Evolutionary conservation across 805 yeast genomes (phyloP), one percentile per base, ranked within the genome.

Genomic region (Metschnikowia sp.): DNA sequence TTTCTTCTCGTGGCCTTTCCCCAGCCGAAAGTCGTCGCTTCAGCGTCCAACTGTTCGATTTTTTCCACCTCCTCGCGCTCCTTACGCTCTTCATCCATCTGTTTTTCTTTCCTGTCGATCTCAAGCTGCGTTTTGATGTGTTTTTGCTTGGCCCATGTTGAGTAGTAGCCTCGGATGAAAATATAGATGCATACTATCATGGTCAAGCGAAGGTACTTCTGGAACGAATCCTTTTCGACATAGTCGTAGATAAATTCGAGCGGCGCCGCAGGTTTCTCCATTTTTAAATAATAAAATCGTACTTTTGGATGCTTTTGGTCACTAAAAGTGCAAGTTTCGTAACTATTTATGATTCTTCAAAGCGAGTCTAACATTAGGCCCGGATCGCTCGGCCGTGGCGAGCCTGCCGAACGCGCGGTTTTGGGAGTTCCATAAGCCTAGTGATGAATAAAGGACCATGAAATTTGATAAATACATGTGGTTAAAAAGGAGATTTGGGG

Each of bases 1-100:
- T 72, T 74, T 53, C 72, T 71, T 70, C 91, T 78, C 6, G 91
- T 85, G 59, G 76, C 76, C 62, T 86, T 86, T 46, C 94, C 94
- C 89, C 90, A 86, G 29, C 94, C 92, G 72, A 86, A 86, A 5
- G 74, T 53, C 34, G 68, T 61, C 32, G 81, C 81, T 54, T 70
- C 75, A 10, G 54, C 41, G 38, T 63, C 59, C 53, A 72, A 61
- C 42, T 54, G 47, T 36, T 69, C 68, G 37, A 70, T 63, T 40
- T 71, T 64, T 30, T 69, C 74, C 15, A 40, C 40, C 33, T 39
- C 41, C 37, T 49, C 38, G 32, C 62, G 58, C 29, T 62, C 67
- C 22, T 68, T 72, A 31, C 60, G 58, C 28, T 64, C 69, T 11
- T 69, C 69, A 36, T 67, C 71, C 38, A 64, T 63, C 39, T 49